Evolutionary conservation across 2,329 filamentous ascomycete species (phyloP).

Genomic region (Fusarium illudens): DNA sequence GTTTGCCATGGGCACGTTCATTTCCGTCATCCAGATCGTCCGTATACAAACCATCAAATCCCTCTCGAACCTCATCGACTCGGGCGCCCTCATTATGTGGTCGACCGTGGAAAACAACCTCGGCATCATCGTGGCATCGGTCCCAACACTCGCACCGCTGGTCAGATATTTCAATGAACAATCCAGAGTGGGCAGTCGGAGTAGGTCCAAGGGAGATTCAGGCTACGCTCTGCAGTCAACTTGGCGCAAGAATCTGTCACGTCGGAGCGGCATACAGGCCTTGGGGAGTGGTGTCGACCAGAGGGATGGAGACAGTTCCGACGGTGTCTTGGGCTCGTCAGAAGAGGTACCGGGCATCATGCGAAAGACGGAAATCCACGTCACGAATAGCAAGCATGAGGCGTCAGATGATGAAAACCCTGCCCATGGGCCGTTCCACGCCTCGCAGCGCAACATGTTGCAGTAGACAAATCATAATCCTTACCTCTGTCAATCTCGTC

Average conservation of each 20-base stretch:
- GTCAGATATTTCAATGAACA: constrained; percentile 48
- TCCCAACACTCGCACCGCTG: constrained; percentile 55
- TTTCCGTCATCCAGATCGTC: constrained; percentile 60
- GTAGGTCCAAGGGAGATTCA: constrained; percentile 20
- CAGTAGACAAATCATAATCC: neutral
- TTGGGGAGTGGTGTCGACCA: constrained; percentile 25
- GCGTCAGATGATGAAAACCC: neutral
- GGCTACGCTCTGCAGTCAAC: constrained; percentile 43
- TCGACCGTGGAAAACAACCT: constrained; percentile 56
- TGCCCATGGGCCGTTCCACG: neutral
- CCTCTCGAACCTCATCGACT: constrained; percentile 56
- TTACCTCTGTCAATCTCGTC: neutral
- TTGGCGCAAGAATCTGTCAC: constrained; percentile 26
- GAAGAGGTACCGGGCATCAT: constrained; percentile 10
- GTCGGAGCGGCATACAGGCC: constrained; percentile 31
- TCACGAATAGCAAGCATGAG: constrained; percentile 4
- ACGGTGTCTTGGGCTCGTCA: constrained; percentile 12
- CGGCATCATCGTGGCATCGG: constrained; percentile 53
- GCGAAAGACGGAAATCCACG: constrained; percentile 25
- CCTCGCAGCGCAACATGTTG: neutral
- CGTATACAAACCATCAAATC: constrained; percentile 59
- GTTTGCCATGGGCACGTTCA: constrained; percentile 60
- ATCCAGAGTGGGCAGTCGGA: constrained; percentile 33
- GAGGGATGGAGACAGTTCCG: constrained; percentile 19
- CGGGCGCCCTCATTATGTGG: constrained; percentile 53